Evolutionary conservation across 495 filamentous ascomycete species (phyloP), one percentile per base, ranked within the genome.

Genomic region (Xylaria flabelliformis): DNA sequence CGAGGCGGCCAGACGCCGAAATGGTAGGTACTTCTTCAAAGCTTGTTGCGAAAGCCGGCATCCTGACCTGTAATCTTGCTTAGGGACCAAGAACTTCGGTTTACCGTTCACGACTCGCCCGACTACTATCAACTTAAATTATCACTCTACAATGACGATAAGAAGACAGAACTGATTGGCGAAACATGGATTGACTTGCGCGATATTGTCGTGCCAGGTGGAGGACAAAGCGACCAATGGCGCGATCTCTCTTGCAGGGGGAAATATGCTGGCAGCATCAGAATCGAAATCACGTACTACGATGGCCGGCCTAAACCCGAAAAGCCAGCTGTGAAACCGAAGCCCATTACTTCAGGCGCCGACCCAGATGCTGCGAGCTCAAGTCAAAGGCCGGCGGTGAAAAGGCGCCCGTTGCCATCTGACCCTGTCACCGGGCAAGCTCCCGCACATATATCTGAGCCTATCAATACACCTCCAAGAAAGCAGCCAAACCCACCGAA

Each of bases 71-170:
- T 17, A 36, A 21, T 55, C 48, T 64, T 55, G 6, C 51, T 46
- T 77, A 99, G 96, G 96, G 96, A 99, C 79, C 94, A 98, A 78
- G 96, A 99, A 81, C 88, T 99, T 42, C 93, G 97, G 56, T 99
- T 97, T 76, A 93, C 88, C 55, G 96, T 99, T 53, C 95, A 97
- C 84, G 95, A 98, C 77, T 98, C 94, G 13, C 91, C 94, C 3
- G 96, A 99, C 76, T 99, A 98, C 83, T 92, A 92, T 77, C 92
- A 93, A 74, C 84, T 99, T 44, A 98, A 99, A 80, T 88, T 98
- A 19, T 97, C 94, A 6, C 90, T 97, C 6, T 98, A 98, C 86
- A 98, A 97, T 79, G 95, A 99, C 76, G 95, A 99, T 79, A 97
- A 97, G 82, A 94, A 90, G 83, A 97, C 94, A 0, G 95, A 99